Evolutionary conservation across 1,284 basidiomycete species (phyloP), one percentile per base, ranked within the genome.

Genomic region (Trichosporon sp.): DNA sequence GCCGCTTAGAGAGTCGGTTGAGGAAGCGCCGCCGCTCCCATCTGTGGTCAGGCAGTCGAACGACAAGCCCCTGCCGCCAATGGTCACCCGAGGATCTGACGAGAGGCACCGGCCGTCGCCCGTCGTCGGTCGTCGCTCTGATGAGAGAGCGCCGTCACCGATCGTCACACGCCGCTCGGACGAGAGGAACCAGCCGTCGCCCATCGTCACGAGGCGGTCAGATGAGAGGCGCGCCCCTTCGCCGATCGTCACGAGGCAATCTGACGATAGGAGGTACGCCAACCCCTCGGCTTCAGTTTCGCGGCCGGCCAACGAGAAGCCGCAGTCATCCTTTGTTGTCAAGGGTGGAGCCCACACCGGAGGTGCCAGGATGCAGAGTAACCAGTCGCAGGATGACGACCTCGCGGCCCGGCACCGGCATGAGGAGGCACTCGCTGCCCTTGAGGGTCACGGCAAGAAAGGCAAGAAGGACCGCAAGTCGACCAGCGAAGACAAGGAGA

Each of bases 401-500:
- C 14, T 31, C n/a, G 65, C 59, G 10, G 59, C 59, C 7, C 32
- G 59, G 14, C 59, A 63, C 10, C 19, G 59, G 59, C 59, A 63
- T 11, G 59, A 32, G 0, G 59, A 63, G 32, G 59, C 59, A 5
- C 59, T 63, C 14, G 59, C 59, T 8, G 59, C 59, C 7, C 59
- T 63, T 5, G 59, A 63, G n/a, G 59, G 59, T 6, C 59, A 63
- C 59, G 59, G 59, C 32, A 46, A 46, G 43, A 66, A 65, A 19
- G 11, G 19, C 48, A 59, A 46, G 51, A 43, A 66, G n/a, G 63
- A 43, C 14, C 35, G 37, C 7, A 40, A 68, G 40, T 7, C 51
- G 19, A 26, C 51, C 51, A 51, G 59, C 32, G 21, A 37, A 21
- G 26, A 61, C 12, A 64, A 51, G 35, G 35, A 67, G 65, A 46